phyloP scores from a whole-genome alignment of 2,329 filamentous ascomycete species.

The Fusarium camptoceras region DNA sequence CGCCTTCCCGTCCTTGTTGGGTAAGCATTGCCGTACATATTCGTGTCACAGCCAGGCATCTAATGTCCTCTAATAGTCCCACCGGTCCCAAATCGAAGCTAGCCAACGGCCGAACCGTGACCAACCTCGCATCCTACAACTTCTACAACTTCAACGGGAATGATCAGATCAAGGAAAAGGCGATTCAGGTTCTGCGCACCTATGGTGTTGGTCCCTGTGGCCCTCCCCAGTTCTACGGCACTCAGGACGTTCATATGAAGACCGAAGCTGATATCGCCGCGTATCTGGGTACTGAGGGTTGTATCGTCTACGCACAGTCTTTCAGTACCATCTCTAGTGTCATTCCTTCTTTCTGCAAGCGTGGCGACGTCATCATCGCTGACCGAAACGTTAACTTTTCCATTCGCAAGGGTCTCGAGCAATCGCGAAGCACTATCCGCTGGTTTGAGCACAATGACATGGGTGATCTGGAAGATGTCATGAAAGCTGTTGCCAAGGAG shows the following conservation, averaged over 20 bases:
- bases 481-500: slow-evolving; percentile 88
- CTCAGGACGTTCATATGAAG: slow-evolving; percentile 98
- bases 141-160: slow-evolving; percentile 98
- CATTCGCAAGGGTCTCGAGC: slow-evolving; percentile 93
- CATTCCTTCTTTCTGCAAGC: slow-evolving; percentile 96
- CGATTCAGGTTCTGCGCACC: slow-evolving; percentile 90
- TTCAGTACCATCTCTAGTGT: slow-evolving; percentile 98
- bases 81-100: slow-evolving; percentile 92
- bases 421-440: slow-evolving; percentile 87
- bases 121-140: slow-evolving; percentile 94
- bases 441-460: slow-evolving; percentile 98
- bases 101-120: slow-evolving; percentile 87
- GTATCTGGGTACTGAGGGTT: slow-evolving; percentile 86
- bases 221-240: slow-evolving; percentile 97
- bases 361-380: slow-evolving; percentile 96
- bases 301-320: slow-evolving; percentile 95
- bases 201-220: slow-evolving; percentile 98
- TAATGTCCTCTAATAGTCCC: slow-evolving; percentile 55
- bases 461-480: slow-evolving; percentile 87
- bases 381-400: slow-evolving; percentile 94
- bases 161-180: slow-evolving; percentile 93
- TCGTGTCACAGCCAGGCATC: background rate
- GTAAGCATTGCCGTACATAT: slow-evolving; percentile 59
- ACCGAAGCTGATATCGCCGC: slow-evolving; percentile 93
- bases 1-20: slow-evolving; percentile 89